These are phyloP conservation scores for Clarireedia monteithiana DNA, from an alignment of 2,329 filamentous ascomycete species.

Conservation along the genomic window DNA sequence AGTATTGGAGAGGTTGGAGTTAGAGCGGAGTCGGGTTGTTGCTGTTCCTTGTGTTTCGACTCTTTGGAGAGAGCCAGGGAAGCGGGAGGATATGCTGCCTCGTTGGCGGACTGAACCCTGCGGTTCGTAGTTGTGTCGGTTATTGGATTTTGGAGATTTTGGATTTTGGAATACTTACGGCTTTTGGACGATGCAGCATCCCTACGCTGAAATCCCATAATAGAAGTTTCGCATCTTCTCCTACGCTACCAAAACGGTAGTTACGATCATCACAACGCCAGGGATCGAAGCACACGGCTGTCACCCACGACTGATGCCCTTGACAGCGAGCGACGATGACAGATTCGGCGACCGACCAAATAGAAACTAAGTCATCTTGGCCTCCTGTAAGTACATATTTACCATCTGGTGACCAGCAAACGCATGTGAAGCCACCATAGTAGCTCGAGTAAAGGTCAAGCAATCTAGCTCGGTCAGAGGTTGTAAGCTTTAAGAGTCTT, in stretches of 20 bases:
- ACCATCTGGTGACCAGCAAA: conserved; percentile 95
- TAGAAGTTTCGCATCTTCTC: conserved; percentile 83
- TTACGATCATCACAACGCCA: conserved; percentile 95
- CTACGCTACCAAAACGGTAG: conserved; percentile 93
- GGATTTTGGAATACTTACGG: conserved; percentile 44
- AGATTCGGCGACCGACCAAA: conserved; percentile 83
- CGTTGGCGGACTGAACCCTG: conserved; percentile 49
- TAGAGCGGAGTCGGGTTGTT: conserved; percentile 53
- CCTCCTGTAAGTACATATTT: conserved; percentile 93
- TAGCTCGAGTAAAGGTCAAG: conserved; percentile 83
- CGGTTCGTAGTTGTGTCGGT: conserved; percentile 7
- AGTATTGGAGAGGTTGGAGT: conserved; percentile 55
- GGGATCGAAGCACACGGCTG: conserved; percentile 86
- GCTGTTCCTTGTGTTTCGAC: conserved; percentile 54
- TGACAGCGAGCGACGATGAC: conserved; percentile 86
- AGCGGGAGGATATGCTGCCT: conserved; percentile 41
- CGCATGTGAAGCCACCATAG: conserved; percentile 86
- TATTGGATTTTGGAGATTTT: conserved; percentile 14
- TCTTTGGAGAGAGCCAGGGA: conserved; percentile 41
- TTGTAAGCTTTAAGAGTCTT: neutral
- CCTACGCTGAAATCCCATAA: conserved; percentile 97
- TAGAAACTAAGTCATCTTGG: conserved; percentile 91
- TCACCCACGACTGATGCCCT: conserved; percentile 94
- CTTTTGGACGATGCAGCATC: conserved; percentile 89
- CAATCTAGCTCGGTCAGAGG: conserved; percentile 45